Evolutionary conservation across 1,284 basidiomycete genomes (phyloP).

Genomic region (Trametes polyzona): DNA sequence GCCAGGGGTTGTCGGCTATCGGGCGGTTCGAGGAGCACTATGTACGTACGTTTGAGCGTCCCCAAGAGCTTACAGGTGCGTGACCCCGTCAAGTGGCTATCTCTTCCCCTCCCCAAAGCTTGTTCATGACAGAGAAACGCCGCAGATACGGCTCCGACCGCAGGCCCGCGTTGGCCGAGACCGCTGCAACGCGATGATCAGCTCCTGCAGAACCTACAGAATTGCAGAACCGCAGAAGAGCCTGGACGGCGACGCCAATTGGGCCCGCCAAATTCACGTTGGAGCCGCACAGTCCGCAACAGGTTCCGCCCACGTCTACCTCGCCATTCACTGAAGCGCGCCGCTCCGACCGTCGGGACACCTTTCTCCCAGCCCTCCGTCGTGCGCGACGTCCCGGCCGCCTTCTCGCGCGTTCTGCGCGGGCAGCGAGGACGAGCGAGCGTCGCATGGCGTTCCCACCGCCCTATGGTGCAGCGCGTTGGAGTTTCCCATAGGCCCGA

Average conservation of each 20-base stretch:
- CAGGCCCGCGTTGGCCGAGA: neutral
- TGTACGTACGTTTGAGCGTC: no score
- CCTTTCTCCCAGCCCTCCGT: neutral
- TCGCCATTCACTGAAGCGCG: slow-evolving; percentile 3
- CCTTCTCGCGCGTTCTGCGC: neutral
- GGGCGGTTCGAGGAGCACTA: no score
- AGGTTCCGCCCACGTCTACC: slow-evolving; percentile 4
- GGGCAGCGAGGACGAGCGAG: neutral
- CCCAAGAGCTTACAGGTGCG: no score
- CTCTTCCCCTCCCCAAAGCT: neutral
- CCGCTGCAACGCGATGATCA: neutral
- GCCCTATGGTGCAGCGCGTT: neutral
- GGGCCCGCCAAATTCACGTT: neutral
- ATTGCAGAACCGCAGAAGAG: neutral
- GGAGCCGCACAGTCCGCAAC: neutral
- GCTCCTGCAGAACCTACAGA: no score
- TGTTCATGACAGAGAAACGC: neutral
- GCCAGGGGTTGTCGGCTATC: no score
- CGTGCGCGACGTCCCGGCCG: neutral
- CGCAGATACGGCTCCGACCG: neutral
- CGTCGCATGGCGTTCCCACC: slow-evolving; percentile 5
- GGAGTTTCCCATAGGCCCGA: no score
- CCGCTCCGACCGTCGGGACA: neutral
- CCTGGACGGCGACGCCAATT: neutral
- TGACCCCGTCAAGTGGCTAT: no score